A percentile compares a stretch with the other conserved stretches of the same genome.
phyloP scores from a whole-genome alignment of 257 asterid genomes.

The Solanum neorickii region DNA sequence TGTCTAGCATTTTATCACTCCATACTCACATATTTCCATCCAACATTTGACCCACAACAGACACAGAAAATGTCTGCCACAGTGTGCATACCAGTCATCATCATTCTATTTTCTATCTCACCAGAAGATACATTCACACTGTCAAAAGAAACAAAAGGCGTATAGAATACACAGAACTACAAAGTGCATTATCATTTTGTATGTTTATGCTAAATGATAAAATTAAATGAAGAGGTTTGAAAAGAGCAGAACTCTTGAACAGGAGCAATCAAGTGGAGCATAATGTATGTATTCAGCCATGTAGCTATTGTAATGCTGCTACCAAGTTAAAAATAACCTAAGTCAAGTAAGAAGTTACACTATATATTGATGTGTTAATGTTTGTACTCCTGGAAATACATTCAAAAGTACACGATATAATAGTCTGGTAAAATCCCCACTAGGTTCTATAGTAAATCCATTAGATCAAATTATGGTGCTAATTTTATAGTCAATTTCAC shows the following conservation, averaged over 20 bases:
- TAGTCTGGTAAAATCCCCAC: background rate
- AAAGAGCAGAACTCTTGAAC: background rate
- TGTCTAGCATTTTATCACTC: background rate
- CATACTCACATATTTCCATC: slow-evolving; percentile 72
- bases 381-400: background rate
- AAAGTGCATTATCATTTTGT: background rate
- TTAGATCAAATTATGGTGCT: background rate
- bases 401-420: background rate
- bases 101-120: slow-evolving; percentile 54
- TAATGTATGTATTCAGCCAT: background rate
- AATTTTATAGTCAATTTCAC: background rate
- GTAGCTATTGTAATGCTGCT: background rate
- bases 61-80: slow-evolving; percentile 62
- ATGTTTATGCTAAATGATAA: background rate
- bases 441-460: background rate
- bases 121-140: slow-evolving; percentile 59
- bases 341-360: background rate
- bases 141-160: background rate
- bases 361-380: background rate
- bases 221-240: background rate
- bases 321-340: background rate
- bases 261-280: background rate
- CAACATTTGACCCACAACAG: slow-evolving; percentile 56
- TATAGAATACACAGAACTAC: background rate
- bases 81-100: slow-evolving; percentile 68